These are phyloP conservation scores for Nakataea oryzae DNA, from an alignment of 2,329 filamentous ascomycete species.

Conservation along the genomic window DNA sequence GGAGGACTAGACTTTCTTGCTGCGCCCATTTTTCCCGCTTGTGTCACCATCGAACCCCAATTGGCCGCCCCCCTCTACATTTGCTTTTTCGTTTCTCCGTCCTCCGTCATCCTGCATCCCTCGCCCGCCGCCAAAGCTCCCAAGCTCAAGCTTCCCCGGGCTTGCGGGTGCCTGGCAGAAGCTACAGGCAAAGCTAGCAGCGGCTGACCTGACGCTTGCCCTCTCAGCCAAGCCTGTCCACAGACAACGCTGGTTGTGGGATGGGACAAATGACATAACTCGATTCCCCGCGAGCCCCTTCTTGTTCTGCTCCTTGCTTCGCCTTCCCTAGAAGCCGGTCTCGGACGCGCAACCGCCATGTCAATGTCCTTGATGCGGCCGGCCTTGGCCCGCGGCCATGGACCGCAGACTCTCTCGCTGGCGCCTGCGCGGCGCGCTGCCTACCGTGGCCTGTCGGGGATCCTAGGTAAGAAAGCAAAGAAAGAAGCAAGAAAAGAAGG, in stretches of 20 bases:
- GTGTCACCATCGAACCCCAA: neutral
- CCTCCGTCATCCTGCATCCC: neutral
- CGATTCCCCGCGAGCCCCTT: neutral
- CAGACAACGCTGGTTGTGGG: neutral
- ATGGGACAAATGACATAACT: neutral
- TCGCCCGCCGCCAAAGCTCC: too few relatives aligned
- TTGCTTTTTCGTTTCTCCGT: neutral
- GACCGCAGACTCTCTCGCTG: conserved; percentile 1
- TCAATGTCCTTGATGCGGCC: conserved; percentile 13
- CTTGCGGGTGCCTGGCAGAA: neutral
- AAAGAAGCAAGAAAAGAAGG: neutral
- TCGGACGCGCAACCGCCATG: conserved; percentile 4
- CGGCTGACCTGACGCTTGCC: neutral
- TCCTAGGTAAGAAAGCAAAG: conserved; percentile 9
- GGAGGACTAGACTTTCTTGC: neutral
- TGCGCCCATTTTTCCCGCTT: too few relatives aligned
- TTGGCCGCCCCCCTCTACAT: too few relatives aligned
- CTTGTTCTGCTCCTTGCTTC: neutral
- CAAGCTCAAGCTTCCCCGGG: too few relatives aligned
- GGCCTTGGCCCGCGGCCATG: conserved; percentile 9
- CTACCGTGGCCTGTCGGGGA: conserved; percentile 6
- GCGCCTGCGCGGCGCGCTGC: conserved; percentile 8
- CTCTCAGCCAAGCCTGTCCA: too few relatives aligned
- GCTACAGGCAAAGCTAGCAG: neutral
- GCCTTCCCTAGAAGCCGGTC: neutral